Evolutionary conservation across 176 grass and related monocot genomes (phyloP).

Genomic region (Phoenix dactylifera): DNA sequence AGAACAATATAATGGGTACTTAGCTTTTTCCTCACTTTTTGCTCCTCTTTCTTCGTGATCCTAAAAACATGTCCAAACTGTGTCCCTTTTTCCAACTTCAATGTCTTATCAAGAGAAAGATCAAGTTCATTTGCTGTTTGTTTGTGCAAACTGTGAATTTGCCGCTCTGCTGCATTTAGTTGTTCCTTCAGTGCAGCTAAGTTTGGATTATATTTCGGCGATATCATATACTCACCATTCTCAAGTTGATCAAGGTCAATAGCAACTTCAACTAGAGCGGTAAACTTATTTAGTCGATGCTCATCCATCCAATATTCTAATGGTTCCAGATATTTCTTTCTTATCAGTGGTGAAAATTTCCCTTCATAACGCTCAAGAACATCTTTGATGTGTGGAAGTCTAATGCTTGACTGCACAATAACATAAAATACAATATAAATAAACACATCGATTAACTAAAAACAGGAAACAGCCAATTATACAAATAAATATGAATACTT

Average conservation of each 20-base stretch:
- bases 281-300: slow-evolving; percentile 49
- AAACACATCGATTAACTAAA: too few relatives aligned
- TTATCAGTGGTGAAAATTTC: slow-evolving; percentile 66
- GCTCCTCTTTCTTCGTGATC: slow-evolving; percentile 98
- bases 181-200: slow-evolving; percentile 60
- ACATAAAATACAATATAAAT: slow-evolving; percentile 4
- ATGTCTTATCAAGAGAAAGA: slow-evolving; percentile 68
- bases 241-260: slow-evolving; percentile 76
- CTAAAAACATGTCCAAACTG: slow-evolving; percentile 94
- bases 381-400: slow-evolving; percentile 49
- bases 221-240: slow-evolving; percentile 89
- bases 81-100: slow-evolving; percentile 86
- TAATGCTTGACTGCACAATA: slow-evolving; percentile 60
- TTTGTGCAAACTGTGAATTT: slow-evolving; percentile 66
- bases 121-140: slow-evolving; percentile 68
- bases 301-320: slow-evolving; percentile 63
- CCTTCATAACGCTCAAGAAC: slow-evolving; percentile 72
- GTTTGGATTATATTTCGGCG: slow-evolving; percentile 60
- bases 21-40: slow-evolving; percentile 90
- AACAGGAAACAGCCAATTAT: too few relatives aligned
- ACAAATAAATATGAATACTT: too few relatives aligned
- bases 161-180: slow-evolving; percentile 57
- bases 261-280: slow-evolving; percentile 57
- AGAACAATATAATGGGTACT: slow-evolving; percentile 70
- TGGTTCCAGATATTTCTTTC: slow-evolving; percentile 39